Conservation (phyloP, 768 basidiomycete genomes). For the Russula earlei region DNA sequence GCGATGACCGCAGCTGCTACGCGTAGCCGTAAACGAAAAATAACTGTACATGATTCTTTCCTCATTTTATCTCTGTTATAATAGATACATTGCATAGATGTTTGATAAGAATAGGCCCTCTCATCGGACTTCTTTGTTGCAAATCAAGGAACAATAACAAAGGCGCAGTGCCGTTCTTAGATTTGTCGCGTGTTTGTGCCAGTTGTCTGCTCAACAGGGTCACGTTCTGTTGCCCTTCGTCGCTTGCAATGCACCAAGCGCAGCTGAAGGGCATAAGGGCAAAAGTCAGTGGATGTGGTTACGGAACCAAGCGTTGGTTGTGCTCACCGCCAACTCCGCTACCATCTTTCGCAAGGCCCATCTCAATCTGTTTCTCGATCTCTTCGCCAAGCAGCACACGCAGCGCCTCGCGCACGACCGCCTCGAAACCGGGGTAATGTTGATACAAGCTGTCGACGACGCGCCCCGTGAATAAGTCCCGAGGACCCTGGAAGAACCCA, state of each 20-base stretch:
- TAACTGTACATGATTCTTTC: too few species aligned
- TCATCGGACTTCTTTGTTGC: too few species aligned
- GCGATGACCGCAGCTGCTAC: too few species aligned
- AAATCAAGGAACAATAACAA: too few species aligned
- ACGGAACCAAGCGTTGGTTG: not conserved
- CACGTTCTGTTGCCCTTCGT: constrained; percentile 39
- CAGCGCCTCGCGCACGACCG: constrained; percentile 64
- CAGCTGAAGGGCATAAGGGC: constrained; percentile 46
- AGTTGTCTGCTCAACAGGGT: constrained; percentile 22
- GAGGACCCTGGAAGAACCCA: too few species aligned
- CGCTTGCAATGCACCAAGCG: constrained; percentile 78
- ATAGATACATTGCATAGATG: too few species aligned
- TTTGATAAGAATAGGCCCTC: too few species aligned
- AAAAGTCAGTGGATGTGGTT: constrained; percentile 5
- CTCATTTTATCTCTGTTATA: too few species aligned
- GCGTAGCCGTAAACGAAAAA: too few species aligned
- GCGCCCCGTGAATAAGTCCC: too few species aligned
- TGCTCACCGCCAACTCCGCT: constrained; percentile 93
- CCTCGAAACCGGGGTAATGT: constrained; percentile 83
- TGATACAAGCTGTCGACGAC: constrained; percentile 71
- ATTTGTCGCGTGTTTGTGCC: too few species aligned
- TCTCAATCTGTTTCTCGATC: constrained; percentile 68
- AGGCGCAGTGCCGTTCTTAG: too few species aligned
- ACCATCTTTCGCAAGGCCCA: constrained; percentile 94
- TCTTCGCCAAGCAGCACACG: constrained; percentile 65